These are phyloP conservation scores for Ophiocordyceps unilateralis DNA, from an alignment of 2,329 filamentous ascomycete genomes.

Conservation along the genomic window DNA sequence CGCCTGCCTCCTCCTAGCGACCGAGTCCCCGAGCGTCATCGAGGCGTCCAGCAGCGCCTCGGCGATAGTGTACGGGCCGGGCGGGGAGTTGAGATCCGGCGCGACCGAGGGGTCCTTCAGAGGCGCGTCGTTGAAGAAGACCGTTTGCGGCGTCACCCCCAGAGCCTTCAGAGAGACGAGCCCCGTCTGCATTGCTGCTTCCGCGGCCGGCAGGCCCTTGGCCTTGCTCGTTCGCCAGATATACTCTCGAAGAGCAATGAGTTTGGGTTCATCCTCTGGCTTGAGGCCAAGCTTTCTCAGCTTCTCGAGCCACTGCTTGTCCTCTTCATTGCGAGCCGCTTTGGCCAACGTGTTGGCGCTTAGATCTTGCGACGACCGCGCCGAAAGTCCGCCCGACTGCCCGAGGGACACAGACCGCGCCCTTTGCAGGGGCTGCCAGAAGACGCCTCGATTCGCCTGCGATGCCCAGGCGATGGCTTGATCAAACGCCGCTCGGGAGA, in stretches of 20 bases:
- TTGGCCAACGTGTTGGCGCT: constrained; percentile 41
- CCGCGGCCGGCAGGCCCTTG: constrained; percentile 28
- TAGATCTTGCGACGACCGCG: constrained; percentile 38
- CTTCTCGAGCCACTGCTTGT: constrained; percentile 81
- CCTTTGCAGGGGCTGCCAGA: constrained; percentile 67
- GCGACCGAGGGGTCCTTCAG: constrained; percentile 23
- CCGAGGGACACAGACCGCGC: constrained; percentile 48
- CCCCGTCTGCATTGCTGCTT: constrained; percentile 15
- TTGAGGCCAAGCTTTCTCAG: constrained; percentile 70
- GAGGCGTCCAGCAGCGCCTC: constrained; percentile 87
- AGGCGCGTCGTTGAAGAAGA: constrained; percentile 74
- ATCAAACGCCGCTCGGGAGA: constrained; percentile 68
- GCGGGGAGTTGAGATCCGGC: constrained; percentile 13
- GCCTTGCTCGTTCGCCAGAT: constrained; percentile 73
- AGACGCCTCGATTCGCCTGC: constrained; percentile 63
- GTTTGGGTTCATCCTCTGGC: constrained; percentile 73
- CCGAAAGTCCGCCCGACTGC: constrained; percentile 32
- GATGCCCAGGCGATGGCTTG: constrained; percentile 73
- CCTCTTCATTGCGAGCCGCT: constrained; percentile 68
- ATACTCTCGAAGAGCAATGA: constrained; percentile 74
- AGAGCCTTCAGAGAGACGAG: constrained; percentile 59
- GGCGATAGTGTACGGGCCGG: constrained; percentile 57
- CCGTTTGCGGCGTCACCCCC: constrained; percentile 67
- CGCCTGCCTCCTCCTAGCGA: constrained; percentile 33
- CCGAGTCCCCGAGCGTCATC: constrained; percentile 61